These are phyloP conservation scores for Nicotiana sylvestris DNA, from an alignment of 257 asterid species.

Conservation along the genomic window DNA sequence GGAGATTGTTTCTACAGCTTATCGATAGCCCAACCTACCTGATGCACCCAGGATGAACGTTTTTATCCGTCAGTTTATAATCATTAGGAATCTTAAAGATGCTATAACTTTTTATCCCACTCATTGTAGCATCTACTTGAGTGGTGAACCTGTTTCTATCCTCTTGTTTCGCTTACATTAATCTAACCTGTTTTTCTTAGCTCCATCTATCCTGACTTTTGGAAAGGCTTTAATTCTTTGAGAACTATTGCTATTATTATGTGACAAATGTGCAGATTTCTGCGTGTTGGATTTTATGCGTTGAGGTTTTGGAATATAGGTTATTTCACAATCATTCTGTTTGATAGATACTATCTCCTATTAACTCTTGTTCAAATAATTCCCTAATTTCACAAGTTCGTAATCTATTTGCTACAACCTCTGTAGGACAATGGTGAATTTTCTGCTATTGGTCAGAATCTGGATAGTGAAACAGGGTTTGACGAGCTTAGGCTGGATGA, in stretches of 20 bases:
- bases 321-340: neutral
- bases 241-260: neutral
- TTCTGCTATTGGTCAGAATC: conserved; percentile 47
- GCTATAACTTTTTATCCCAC: neutral
- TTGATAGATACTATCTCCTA: conserved; percentile 6
- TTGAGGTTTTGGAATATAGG: neutral
- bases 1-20: neutral
- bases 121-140: neutral
- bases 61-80: neutral
- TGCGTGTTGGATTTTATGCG: neutral
- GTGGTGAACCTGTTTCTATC: neutral
- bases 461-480: conserved; percentile 57
- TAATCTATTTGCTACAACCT: conserved; percentile 6
- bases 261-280: neutral
- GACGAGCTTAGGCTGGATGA: conserved; percentile 86
- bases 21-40: neutral
- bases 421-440: conserved; percentile 52
- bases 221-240: neutral
- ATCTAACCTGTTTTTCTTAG: neutral
- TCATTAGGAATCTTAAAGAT: neutral
- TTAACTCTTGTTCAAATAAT: neutral
- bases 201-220: neutral
- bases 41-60: neutral
- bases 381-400: neutral
- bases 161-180: neutral